Conservation (phyloP, 2,329 filamentous ascomycete genomes). For the Acrocalymma vagum region DNA sequence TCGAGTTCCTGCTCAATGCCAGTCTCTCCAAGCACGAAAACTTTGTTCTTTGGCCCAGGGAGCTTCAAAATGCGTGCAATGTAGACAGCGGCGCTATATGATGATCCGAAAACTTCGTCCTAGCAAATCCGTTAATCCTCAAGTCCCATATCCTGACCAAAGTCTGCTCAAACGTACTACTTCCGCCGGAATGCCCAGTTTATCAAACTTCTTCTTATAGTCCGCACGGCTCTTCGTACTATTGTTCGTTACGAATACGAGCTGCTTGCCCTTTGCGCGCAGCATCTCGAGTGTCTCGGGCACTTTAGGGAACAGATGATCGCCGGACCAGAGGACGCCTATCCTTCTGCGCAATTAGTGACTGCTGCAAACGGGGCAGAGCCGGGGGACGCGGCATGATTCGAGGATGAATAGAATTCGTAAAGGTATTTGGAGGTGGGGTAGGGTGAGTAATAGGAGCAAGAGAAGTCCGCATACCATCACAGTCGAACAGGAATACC, state of each 20-base stretch:
- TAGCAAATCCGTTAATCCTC: conserved; percentile 35
- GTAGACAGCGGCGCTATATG: conserved; percentile 95
- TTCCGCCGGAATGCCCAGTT: conserved; percentile 79
- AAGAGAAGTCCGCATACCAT: conserved; percentile 68
- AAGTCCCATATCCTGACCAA: background rate
- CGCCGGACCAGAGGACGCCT: conserved; percentile 97
- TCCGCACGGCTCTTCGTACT: conserved; percentile 94
- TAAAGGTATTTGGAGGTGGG: too few species aligned
- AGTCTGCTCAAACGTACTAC: conserved; percentile 57
- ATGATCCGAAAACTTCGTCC: conserved; percentile 95
- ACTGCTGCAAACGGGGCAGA: background rate
- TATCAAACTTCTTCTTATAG: conserved; percentile 90
- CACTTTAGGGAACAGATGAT: conserved; percentile 84
- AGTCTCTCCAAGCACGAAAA: conserved; percentile 90
- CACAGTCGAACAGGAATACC: conserved; percentile 96
- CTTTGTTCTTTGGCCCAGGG: conserved; percentile 82
- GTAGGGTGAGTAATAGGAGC: conserved; percentile 19
- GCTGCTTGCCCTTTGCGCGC: conserved; percentile 84
- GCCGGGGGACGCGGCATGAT: background rate
- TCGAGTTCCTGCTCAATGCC: conserved; percentile 90
- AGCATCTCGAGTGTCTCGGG: conserved; percentile 87
- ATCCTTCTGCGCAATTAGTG: conserved; percentile 55
- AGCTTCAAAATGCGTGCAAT: conserved; percentile 91
- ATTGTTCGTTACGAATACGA: conserved; percentile 98
- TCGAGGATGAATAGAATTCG: too few species aligned